Base-by-base conservation (phyloP, 1,139 yeast species). In the Nakaseomyces nivariensis region DNA sequence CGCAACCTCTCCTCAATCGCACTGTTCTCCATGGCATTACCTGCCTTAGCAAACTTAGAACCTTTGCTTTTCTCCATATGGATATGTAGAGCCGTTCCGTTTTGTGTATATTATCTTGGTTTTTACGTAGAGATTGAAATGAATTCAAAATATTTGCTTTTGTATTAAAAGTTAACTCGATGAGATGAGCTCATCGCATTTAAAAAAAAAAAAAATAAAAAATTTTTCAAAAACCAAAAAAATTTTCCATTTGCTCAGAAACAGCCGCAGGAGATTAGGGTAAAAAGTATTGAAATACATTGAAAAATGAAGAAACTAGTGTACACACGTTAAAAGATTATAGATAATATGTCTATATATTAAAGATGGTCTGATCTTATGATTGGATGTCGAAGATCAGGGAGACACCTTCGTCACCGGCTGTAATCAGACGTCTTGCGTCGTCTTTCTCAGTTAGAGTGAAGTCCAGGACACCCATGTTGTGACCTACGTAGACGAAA, bases 321-420 rank as follows among this genome's bases (percentile, higher is more conserved):
- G 36, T 33, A 33, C 36, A 33, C 36, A 17, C 22, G 22, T 17
- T 17, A 17, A 17, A 17, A 17, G 22, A 17, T 17, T 17, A 17
- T 17, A 17, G 22, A 17, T 17, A 33, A 33, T 10, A 10, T 24
- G 22, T 17, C 9, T 38, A 27, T 42, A 10, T 42, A 8, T 27
- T 53, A 17, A 17, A 17, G n/a, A n/a, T n/a, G n/a, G n/a, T n/a
- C n/a, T n/a, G n/a, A 17, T 17, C 22, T n/a, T 33, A 10, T 33
- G n/a, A 52, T 42, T 42, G 66, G 31, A 63, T 59, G 51, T 75
- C 74, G 60, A 82, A 90, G 6, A 92, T 78, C 58, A 92, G 73
- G 6, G 95, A 81, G 36, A 92, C 97, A 57, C 96, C 96, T 67
- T 92, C 98, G 66, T 92, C 98, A 54, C 97, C 97, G n/a, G 97